Base-by-base conservation (phyloP, 2,329 filamentous ascomycete species). In the Tetracladium maxilliforme region DNA sequence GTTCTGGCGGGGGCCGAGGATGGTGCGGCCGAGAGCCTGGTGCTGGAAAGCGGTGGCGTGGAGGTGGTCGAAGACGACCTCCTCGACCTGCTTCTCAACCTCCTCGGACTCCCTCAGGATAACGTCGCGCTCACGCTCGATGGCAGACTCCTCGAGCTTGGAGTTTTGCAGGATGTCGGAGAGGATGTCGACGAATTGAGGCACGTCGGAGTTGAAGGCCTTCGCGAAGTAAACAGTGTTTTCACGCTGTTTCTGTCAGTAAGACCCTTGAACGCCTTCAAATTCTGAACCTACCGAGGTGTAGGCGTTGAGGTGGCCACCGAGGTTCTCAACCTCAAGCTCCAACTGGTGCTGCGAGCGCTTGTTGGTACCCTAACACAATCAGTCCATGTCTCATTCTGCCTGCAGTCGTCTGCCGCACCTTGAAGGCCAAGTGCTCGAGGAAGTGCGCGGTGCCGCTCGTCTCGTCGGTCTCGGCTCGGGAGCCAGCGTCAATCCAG, bases 221-320 rank as follows among this genome's bases (percentile, higher is more conserved):
- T 95, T 94, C 59, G 90, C 90, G 58, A 95, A 98, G 72, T 98
- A 98, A 51, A 98, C 90, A 45, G 90, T 98, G 71, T 94, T 95
- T 61, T 98, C 90, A 56, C 90, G 83, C 86, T 82, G 45, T 36
- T 27, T 10, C 12, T 22, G 29, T 11, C 10, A 15, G n/a, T 23
- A 24, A n/a, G n/a, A 9, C 23, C 17, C 13, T 26, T 14, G 18
- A 29, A 30, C 30, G 28, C 24, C 23, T 27, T 15, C 14, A 22
- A 30, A n/a, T n/a, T n/a, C 44, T 42, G 58, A 31, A 43, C 78
- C 48, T 74, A 94, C 86, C 65, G 87, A 95, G 46, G 90, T 98
- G 68, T 98, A 98, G 54, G 90, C 90, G 61, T 98, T 98, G 45
- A 98, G 70, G 64, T 98, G 90, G 38, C 83, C 90, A 54, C 90